phyloP scores from a whole-genome alignment of 495 filamentous ascomycete species.

The Neurospora sp. region DNA sequence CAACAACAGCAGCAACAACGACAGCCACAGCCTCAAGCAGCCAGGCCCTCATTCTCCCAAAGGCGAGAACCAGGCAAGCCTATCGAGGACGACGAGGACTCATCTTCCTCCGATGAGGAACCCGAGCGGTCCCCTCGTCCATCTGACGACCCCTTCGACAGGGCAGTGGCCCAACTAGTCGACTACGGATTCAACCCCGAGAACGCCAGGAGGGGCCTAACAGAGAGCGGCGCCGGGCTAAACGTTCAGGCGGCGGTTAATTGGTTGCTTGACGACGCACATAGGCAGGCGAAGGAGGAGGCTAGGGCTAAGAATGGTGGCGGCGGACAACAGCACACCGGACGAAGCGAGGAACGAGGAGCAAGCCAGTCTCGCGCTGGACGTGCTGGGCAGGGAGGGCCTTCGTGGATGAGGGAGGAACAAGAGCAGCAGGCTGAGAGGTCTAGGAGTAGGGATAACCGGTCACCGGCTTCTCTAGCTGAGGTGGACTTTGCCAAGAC shows the following conservation, averaged over 20 bases:
- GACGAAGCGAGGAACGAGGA: constrained; percentile 15
- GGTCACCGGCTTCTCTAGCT: constrained; percentile 42
- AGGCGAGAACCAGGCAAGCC: constrained; percentile 34
- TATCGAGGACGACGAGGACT: constrained; percentile 35
- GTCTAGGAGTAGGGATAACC: constrained; percentile 42
- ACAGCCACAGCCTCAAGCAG: neutral
- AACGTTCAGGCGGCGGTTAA: constrained; percentile 84
- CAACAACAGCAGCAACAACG: constrained; percentile 3
- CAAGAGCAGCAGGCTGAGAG: constrained; percentile 15
- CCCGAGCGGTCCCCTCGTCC: constrained; percentile 16
- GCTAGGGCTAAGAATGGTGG: constrained; percentile 16
- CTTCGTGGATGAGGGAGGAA: constrained; percentile 30
- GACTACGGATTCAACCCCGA: constrained; percentile 91
- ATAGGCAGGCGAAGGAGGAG: constrained; percentile 55
- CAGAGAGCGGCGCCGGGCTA: constrained; percentile 64
- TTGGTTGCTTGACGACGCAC: constrained; percentile 84
- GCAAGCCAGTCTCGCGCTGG: constrained; percentile 22
- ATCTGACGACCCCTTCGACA: constrained; percentile 55
- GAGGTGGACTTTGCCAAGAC: constrained; percentile 73
- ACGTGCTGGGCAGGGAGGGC: constrained; percentile 8
- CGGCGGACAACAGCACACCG: constrained; percentile 9
- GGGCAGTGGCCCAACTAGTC: constrained; percentile 77
- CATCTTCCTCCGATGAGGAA: constrained; percentile 31
- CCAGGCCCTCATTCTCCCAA: constrained; percentile 11
- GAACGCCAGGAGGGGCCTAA: constrained; percentile 66